Conservation (phyloP, 2,329 filamentous ascomycete species). For the Hypoxylon sp. region DNA sequence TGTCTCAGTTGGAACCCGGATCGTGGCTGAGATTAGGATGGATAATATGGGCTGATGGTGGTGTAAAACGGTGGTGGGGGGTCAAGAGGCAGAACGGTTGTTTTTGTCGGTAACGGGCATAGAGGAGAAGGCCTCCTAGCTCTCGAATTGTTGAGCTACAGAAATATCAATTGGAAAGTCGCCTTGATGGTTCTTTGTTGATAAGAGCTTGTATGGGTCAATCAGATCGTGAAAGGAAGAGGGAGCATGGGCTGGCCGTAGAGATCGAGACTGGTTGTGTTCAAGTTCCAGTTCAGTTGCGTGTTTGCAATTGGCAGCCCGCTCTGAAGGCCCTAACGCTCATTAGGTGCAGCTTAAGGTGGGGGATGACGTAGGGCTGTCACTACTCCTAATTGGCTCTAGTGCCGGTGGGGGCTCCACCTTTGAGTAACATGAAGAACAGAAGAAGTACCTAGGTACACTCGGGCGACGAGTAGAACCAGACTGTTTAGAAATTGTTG, state of each 20-base stretch:
- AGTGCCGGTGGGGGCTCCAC: conserved; percentile 26
- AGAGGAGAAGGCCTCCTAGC: conserved; percentile 17
- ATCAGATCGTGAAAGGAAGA: conserved; percentile 7
- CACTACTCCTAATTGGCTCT: conserved; percentile 37
- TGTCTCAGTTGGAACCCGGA: conserved; percentile 5
- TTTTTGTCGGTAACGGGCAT: conserved; percentile 7
- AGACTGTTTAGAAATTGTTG: conserved; percentile 1
- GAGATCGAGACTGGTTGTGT: conserved; percentile 7
- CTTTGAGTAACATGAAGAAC: not conserved
- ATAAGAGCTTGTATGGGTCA: not conserved
- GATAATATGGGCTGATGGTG: conserved; percentile 25
- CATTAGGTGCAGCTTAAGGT: conserved; percentile 27
- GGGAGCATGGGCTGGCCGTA: conserved; percentile 6
- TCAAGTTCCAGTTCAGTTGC: conserved; percentile 7
- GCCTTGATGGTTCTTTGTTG: conserved; percentile 29
- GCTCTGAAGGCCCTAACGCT: not conserved
- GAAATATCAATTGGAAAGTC: conserved; percentile 18
- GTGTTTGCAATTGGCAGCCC: conserved; percentile 18
- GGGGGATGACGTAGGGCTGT: conserved; percentile 46
- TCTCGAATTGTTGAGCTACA: conserved; percentile 13
- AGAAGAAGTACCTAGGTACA: conserved; percentile 4
- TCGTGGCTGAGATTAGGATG: conserved; percentile 16
- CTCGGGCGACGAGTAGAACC: conserved; percentile 8
- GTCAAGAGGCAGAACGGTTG: conserved; percentile 7
- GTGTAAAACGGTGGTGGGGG: conserved; percentile 17